Conservation (phyloP, 2,329 filamentous ascomycete genomes). For the Xylaria digitata region DNA sequence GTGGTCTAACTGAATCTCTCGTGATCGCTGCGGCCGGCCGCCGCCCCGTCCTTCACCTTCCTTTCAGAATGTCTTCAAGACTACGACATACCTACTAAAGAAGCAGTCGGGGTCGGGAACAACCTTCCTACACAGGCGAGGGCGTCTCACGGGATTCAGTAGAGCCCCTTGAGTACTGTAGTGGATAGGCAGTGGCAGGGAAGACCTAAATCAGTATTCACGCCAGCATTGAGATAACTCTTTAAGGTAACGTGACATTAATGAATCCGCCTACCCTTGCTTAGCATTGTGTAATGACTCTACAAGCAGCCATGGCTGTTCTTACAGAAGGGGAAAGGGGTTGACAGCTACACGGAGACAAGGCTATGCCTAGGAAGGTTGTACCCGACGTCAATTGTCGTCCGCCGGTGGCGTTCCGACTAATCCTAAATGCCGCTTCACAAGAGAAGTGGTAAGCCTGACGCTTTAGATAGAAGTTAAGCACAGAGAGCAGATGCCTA, state of each 20-base stretch:
- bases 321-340: neutral
- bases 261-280: neutral
- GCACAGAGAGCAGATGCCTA: slow-evolving; percentile 26
- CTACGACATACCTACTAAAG: slow-evolving; percentile 9
- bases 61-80: neutral
- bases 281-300: too few species aligned
- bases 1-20: slow-evolving; percentile 7
- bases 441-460: slow-evolving; percentile 9
- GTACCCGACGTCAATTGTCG: neutral
- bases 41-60: slow-evolving; percentile 13
- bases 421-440: slow-evolving; percentile 12
- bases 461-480: slow-evolving; percentile 6
- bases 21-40: neutral
- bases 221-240: slow-evolving; percentile 1
- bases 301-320: neutral
- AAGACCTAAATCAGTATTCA: neutral
- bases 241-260: slow-evolving; percentile 27
- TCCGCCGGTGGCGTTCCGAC: slow-evolving; percentile 5
- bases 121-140: slow-evolving; percentile 9
- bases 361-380: slow-evolving; percentile 4
- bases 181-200: too few species aligned
- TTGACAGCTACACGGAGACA: neutral
- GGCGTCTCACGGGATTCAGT: neutral
- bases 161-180: neutral
- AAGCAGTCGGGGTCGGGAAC: neutral